A percentile compares a stretch with the other conserved stretches of the same genome.
Conservation (phyloP, 306 rosid genomes). For the Sicyos edulis region DNA sequence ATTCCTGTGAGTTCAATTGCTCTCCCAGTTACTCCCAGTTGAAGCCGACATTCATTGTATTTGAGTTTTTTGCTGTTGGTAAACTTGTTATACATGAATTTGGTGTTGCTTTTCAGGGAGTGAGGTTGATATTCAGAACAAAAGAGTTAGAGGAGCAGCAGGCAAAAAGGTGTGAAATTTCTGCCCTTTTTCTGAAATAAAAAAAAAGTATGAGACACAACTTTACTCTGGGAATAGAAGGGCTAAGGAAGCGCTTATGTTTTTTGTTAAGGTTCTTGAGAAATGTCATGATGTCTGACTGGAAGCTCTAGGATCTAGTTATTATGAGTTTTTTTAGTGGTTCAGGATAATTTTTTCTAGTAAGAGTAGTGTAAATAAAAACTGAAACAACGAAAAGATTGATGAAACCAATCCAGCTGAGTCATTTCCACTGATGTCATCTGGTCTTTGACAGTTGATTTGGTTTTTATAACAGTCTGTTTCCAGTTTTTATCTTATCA, state of each 20-base stretch:
- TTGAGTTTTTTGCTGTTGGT: constrained; percentile 21
- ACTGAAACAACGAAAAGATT: background rate
- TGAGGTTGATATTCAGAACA: constrained; percentile 85
- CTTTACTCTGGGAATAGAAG: background rate
- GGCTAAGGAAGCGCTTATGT: background rate
- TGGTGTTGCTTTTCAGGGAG: constrained; percentile 55
- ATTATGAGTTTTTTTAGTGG: background rate
- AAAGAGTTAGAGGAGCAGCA: constrained; percentile 87
- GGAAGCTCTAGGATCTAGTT: background rate
- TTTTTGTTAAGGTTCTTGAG: background rate
- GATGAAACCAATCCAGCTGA: background rate
- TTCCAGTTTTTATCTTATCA: background rate
- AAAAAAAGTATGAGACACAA: background rate
- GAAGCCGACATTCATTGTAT: background rate
- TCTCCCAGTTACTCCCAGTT: constrained; percentile 11
- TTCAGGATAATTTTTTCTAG: background rate
- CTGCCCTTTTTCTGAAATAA: constrained; percentile 1
- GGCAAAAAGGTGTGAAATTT: constrained; percentile 63
- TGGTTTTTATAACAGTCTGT: background rate
- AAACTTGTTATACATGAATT: constrained; percentile 6
- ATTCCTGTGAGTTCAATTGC: constrained; percentile 62
- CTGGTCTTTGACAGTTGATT: background rate
- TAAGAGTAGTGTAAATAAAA: background rate
- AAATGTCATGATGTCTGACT: background rate
- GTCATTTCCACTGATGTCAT: background rate